A percentile compares a stretch with the other conserved stretches of the same genome.
Conservation (phyloP, 2,329 filamentous ascomycete species). For the Botryotinia convoluta region DNA sequence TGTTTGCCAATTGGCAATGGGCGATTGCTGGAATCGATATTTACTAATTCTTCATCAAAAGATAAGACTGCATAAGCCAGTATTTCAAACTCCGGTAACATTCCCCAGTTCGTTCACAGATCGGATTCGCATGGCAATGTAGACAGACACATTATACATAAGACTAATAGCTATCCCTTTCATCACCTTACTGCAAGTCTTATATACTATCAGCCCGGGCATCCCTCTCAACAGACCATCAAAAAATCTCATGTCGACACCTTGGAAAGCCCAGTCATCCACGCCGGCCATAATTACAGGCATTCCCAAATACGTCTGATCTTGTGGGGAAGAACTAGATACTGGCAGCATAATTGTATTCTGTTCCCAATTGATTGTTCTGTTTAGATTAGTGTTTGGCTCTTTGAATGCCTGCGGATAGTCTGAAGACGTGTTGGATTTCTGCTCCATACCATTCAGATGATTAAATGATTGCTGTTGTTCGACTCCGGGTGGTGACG, state of each 20-base stretch:
- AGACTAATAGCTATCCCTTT: background rate
- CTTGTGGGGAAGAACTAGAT: background rate
- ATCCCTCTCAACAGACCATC: background rate
- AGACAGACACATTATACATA: background rate
- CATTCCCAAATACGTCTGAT: background rate
- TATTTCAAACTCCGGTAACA: background rate
- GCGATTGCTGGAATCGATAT: background rate
- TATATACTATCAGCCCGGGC: background rate
- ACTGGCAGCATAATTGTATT: too few relatives aligned
- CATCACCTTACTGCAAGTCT: background rate
- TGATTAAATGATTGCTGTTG: background rate
- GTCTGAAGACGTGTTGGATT: background rate
- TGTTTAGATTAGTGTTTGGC: background rate
- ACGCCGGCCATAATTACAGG: background rate
- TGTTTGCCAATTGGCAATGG: too few relatives aligned
- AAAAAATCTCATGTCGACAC: background rate
- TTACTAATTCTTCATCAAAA: background rate
- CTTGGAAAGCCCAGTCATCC: background rate
- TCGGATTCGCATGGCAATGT: background rate
- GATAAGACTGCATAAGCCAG: background rate
- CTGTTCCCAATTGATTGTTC: background rate
- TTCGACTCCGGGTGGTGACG: background rate
- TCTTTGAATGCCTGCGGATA: background rate
- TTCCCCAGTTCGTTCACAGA: too few relatives aligned
- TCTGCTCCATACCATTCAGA: background rate